A percentile compares a stretch with the other conserved stretches of the same genome.
Conservation (phyloP, 768 basidiomycete species). For the Phylloporus scabripes region DNA sequence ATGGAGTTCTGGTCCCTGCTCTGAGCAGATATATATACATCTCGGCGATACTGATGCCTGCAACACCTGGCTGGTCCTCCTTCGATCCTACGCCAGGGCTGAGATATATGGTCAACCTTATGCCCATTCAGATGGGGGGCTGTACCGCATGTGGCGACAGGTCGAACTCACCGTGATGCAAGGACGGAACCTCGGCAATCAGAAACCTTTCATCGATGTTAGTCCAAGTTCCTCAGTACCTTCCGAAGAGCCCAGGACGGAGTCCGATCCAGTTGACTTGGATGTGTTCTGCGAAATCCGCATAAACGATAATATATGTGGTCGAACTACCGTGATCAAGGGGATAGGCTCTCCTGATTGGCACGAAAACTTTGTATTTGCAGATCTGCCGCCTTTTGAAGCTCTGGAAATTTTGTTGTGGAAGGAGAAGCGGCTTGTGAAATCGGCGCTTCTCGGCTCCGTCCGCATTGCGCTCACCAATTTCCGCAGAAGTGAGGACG, state of each 20-base stretch:
- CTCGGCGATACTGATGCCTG: conserved; percentile 60
- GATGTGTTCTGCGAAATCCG: conserved; percentile 79
- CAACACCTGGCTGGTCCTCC: conserved; percentile 72
- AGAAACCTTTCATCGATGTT: conserved; percentile 31
- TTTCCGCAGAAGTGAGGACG: conserved; percentile 64
- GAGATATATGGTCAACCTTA: conserved; percentile 68
- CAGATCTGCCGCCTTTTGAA: conserved; percentile 76
- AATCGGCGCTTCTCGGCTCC: conserved; percentile 53
- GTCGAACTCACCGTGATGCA: conserved; percentile 68
- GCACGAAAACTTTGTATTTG: conserved; percentile 73
- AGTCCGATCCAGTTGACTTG: conserved; percentile 52
- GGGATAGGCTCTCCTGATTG: conserved; percentile 66
- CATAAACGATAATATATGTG: conserved; percentile 60
- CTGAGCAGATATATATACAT: conserved; percentile 70
- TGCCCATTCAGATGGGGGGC: conserved; percentile 57
- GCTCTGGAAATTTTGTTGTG: conserved; percentile 62
- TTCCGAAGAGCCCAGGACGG: conserved; percentile 33
- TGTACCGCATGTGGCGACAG: conserved; percentile 86
- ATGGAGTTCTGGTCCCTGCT: conserved; percentile 45
- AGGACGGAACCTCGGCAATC: conserved; percentile 64
- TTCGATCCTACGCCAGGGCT: conserved; percentile 75
- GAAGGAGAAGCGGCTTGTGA: conserved; percentile 60
- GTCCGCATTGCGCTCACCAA: conserved; percentile 61
- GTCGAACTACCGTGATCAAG: conserved; percentile 69
- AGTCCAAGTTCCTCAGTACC: conserved; percentile 23